Percentiles rank a stretch among this genome's conserved stretches.
phyloP scores from a whole-genome alignment of 2,329 filamentous ascomycete genomes.

The Ophiostoma tasmaniense region DNA sequence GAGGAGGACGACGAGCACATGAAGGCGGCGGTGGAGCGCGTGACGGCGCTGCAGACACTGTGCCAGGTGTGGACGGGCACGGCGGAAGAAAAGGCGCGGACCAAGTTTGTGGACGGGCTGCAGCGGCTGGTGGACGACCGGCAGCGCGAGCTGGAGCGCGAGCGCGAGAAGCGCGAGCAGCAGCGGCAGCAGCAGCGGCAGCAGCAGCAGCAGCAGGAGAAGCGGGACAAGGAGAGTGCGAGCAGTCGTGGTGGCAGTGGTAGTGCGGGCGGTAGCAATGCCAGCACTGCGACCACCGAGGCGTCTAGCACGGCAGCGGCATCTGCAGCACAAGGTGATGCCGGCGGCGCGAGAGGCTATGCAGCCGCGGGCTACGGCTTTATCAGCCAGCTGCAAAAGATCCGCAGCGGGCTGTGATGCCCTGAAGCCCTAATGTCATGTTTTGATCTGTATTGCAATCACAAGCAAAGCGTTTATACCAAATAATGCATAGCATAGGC shows the following conservation, averaged over 20 bases:
- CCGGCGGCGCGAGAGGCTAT: constrained; percentile 34
- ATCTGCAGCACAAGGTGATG: neutral
- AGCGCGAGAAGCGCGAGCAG: constrained; percentile 29
- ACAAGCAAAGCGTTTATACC: neutral
- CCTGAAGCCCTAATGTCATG: too few relatives aligned
- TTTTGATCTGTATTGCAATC: neutral
- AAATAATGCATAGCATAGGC: neutral
- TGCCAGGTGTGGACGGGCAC: constrained; percentile 90
- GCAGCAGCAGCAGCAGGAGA: neutral
- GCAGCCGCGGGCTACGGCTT: constrained; percentile 46
- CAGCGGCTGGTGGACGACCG: constrained; percentile 75
- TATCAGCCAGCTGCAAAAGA: constrained; percentile 55
- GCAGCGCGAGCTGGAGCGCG: constrained; percentile 44
- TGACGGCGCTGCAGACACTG: constrained; percentile 70
- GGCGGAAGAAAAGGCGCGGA: constrained; percentile 79
- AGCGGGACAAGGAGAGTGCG: neutral
- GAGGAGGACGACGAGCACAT: constrained; percentile 32
- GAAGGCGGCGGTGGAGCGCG: constrained; percentile 56
- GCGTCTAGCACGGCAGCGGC: neutral
- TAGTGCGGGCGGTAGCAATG: too few relatives aligned
- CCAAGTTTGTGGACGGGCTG: constrained; percentile 72
- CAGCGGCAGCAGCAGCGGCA: constrained; percentile 5
- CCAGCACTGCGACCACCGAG: too few relatives aligned
- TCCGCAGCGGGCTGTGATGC: constrained; percentile 43
- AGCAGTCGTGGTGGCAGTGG: neutral